phyloP scores from a whole-genome alignment of 768 basidiomycete genomes.

The Hypholoma sublateritium region DNA sequence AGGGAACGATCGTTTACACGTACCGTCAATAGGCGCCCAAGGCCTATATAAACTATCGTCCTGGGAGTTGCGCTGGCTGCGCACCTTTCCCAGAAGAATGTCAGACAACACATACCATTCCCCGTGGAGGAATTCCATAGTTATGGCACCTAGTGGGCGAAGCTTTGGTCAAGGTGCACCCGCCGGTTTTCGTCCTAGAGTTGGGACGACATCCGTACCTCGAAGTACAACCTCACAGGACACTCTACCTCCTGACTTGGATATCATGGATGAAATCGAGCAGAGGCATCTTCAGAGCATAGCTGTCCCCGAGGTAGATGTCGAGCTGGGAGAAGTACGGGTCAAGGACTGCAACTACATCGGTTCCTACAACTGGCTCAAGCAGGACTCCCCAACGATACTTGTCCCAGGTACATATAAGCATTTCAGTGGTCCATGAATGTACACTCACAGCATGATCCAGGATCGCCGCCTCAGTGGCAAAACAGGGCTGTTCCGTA shows the following conservation, averaged over 20 bases:
- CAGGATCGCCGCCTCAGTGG: constrained; percentile 66
- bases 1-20: neutral
- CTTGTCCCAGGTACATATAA: constrained; percentile 42
- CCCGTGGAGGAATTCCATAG: constrained; percentile 24
- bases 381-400: constrained; percentile 44
- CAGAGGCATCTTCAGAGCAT: constrained; percentile 27
- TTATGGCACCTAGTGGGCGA: constrained; percentile 22
- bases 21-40: constrained; percentile 4
- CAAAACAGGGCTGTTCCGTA: constrained; percentile 45
- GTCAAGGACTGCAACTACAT: constrained; percentile 30
- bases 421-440: neutral
- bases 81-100: constrained; percentile 9
- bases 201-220: constrained; percentile 4
- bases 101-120: constrained; percentile 15
- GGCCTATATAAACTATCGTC: constrained; percentile 6
- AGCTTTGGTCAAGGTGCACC: constrained; percentile 7
- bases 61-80: neutral
- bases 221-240: constrained; percentile 14
- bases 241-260: constrained; percentile 30
- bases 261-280: constrained; percentile 35
- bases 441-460: neutral
- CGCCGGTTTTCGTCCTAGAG: constrained; percentile 4
- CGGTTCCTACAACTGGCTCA: constrained; percentile 60
- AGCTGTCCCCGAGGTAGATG: constrained; percentile 14
- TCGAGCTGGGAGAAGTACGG: constrained; percentile 27